A percentile compares a stretch with the other conserved stretches of the same genome.
Evolutionary conservation across 345 rosid species (phyloP).

Genomic region (Eucalyptus leucophloia): DNA sequence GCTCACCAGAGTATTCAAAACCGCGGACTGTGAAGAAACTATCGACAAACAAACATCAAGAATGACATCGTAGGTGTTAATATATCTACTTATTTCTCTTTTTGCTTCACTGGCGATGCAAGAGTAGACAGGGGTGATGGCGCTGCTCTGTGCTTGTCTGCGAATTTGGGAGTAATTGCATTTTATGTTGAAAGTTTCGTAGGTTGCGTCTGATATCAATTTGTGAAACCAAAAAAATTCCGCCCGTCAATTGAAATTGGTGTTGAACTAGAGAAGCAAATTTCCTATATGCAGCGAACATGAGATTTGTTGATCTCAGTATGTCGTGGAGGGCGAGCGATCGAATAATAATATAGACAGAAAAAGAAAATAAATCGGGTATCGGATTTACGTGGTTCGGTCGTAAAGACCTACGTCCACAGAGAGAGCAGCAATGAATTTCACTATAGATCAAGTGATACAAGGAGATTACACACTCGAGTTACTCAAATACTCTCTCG

Average conservation of each 20-base stretch:
- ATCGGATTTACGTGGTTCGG: too few species aligned
- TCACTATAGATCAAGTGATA: too few species aligned
- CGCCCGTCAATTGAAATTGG: slow-evolving; percentile 19
- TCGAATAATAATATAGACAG: too few species aligned
- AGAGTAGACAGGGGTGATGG: slow-evolving; percentile 2
- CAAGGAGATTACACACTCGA: too few species aligned
- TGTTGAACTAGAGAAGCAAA: slow-evolving; percentile 22
- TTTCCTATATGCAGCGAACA: slow-evolving; percentile 24
- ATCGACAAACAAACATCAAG: slow-evolving; percentile 25
- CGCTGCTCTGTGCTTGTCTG: background rate
- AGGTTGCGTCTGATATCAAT: slow-evolving; percentile 28
- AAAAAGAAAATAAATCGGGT: too few species aligned
- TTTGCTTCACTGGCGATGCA: background rate
- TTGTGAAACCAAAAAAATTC: slow-evolving; percentile 35
- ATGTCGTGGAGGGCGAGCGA: too few species aligned
- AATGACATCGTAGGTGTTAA: slow-evolving; percentile 20
- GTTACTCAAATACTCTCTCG: too few species aligned
- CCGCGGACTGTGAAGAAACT: slow-evolving; percentile 3
- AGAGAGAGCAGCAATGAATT: too few species aligned
- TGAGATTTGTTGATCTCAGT: background rate
- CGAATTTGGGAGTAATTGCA: slow-evolving; percentile 24
- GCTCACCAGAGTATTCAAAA: slow-evolving; percentile 7
- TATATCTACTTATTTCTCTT: background rate
- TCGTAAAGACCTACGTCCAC: too few species aligned
- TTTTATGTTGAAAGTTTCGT: background rate